A percentile compares a stretch with the other conserved stretches of the same genome.
Evolutionary conservation across 2,329 filamentous ascomycete species (phyloP).

Genomic region (Exserohilum turcica): DNA sequence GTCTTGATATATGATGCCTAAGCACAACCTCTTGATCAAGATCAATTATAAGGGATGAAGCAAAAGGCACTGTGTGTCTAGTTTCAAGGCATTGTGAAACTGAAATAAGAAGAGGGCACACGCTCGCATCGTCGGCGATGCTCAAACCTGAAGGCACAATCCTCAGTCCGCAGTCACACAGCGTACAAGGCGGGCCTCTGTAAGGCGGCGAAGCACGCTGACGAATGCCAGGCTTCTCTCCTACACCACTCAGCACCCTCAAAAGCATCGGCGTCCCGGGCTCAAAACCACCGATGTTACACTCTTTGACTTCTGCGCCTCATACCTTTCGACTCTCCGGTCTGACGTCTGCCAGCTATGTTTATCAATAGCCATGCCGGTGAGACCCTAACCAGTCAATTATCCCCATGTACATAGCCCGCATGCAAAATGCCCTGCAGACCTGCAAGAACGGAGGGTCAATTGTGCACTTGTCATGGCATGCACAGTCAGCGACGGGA

Average conservation of each 20-base stretch:
- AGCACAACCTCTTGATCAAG: background rate
- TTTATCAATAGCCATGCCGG: constrained; percentile 10
- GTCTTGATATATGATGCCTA: constrained; percentile 1
- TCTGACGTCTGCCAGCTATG: background rate
- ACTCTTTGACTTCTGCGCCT: constrained; percentile 7
- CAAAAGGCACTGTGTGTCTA: background rate
- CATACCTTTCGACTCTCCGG: constrained; percentile 1
- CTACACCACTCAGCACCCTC: constrained; percentile 5
- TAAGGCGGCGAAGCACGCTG: constrained; percentile 7
- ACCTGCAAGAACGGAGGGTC: background rate
- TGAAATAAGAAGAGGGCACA: constrained; percentile 3
- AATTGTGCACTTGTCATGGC: background rate
- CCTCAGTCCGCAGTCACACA: constrained; percentile 12
- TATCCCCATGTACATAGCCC: background rate
- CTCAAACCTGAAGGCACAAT: constrained; percentile 3
- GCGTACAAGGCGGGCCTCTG: constrained; percentile 2
- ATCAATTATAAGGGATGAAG: background rate
- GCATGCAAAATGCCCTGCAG: background rate
- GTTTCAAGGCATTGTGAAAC: constrained; percentile 8
- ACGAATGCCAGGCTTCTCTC: constrained; percentile 10
- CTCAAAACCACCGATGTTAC: constrained; percentile 13
- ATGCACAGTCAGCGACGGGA: constrained; percentile 12
- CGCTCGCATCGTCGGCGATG: background rate
- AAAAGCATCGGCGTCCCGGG: constrained; percentile 12
- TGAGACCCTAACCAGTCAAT: constrained; percentile 3